Conservation (phyloP, 176 grass and related monocot genomes). For the Oryza brachyantha region DNA sequence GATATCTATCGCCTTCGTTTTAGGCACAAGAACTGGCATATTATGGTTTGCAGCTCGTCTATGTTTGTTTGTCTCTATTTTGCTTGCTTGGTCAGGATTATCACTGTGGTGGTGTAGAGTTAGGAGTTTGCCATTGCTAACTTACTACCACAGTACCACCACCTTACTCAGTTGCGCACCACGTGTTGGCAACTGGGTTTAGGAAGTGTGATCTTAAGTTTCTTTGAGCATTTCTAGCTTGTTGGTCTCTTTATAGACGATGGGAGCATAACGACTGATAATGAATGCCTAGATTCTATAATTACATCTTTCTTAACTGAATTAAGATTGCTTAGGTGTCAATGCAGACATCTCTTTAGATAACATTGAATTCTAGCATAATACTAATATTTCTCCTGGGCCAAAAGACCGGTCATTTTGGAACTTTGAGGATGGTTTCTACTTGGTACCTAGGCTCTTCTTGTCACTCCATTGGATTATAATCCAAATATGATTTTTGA, state of each 20-base stretch:
- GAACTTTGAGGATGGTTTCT: background rate
- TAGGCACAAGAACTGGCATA: background rate
- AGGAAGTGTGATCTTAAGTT: background rate
- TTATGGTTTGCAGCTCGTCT: background rate
- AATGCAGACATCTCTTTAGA: background rate
- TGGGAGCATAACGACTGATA: background rate
- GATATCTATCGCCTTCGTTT: background rate
- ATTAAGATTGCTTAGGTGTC: background rate
- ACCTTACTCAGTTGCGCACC: background rate
- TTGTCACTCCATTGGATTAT: no score
- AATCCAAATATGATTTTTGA: no score
- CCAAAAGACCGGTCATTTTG: background rate
- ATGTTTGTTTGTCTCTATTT: background rate
- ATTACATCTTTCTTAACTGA: background rate
- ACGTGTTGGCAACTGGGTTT: background rate
- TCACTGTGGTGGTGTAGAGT: background rate
- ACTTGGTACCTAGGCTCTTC: background rate
- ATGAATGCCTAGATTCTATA: background rate
- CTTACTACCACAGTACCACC: background rate
- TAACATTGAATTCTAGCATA: background rate
- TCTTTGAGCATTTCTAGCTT: constrained; percentile 14
- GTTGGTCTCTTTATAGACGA: background rate
- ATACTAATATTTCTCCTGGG: background rate
- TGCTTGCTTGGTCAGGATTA: background rate
- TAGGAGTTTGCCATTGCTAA: background rate